phyloP scores from a whole-genome alignment of 2,329 filamentous ascomycete genomes.

The Trichoderma breve region DNA sequence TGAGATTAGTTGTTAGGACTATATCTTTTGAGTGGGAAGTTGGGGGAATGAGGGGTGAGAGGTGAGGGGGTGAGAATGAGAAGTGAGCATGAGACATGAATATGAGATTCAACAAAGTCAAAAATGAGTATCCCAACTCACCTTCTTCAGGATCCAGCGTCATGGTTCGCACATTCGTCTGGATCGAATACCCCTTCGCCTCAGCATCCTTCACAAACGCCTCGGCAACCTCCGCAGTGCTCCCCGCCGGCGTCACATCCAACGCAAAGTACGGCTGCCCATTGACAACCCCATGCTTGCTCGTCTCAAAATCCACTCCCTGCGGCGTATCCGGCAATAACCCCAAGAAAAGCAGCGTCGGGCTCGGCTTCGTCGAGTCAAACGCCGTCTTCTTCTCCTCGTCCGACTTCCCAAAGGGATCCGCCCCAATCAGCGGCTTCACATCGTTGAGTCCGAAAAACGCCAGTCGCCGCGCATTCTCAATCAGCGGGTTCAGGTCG shows the following conservation, averaged over 20 bases:
- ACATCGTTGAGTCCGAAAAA: slow-evolving; percentile 70
- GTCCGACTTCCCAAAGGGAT: slow-evolving; percentile 70
- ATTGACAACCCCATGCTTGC: slow-evolving; percentile 63
- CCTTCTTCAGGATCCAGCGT: slow-evolving; percentile 60
- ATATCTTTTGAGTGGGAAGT: background rate
- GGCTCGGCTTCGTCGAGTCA: slow-evolving; percentile 65
- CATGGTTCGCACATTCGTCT: slow-evolving; percentile 63
- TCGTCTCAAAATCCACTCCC: slow-evolving; percentile 26
- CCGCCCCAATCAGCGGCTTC: slow-evolving; percentile 63
- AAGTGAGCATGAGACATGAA: background rate
- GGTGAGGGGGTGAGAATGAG: background rate
- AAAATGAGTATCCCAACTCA: slow-evolving; percentile 32
- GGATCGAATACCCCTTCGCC: slow-evolving; percentile 61
- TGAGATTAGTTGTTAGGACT: background rate
- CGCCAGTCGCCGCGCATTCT: slow-evolving; percentile 56
- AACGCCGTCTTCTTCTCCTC: slow-evolving; percentile 69
- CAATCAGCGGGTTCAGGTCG: slow-evolving; percentile 70
- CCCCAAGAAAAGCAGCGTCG: slow-evolving; percentile 81
- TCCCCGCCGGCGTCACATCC: slow-evolving; percentile 74
- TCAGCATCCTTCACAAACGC: slow-evolving; percentile 43
- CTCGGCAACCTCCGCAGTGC: slow-evolving; percentile 60
- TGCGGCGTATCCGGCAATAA: slow-evolving; percentile 66
- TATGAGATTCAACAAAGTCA: background rate
- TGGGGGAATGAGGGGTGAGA: background rate
- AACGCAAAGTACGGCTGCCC: slow-evolving; percentile 87